Evolutionary conservation across 1,139 yeast genomes (phyloP), one percentile per base, ranked within the genome.

Genomic region (Pichia sp.): DNA sequence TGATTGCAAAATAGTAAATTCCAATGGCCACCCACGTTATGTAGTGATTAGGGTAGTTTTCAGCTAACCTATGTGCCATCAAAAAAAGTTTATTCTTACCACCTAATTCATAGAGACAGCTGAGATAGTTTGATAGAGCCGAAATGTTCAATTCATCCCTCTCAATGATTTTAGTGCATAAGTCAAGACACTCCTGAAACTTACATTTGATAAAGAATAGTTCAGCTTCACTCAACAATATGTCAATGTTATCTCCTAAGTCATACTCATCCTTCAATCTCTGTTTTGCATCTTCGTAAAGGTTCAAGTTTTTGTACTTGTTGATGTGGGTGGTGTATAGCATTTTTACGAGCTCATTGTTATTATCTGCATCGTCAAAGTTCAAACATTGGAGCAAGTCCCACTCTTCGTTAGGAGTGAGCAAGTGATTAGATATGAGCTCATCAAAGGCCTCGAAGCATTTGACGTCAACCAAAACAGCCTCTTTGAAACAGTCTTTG

Each of bases 1-100:
- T 79, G 10, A 87, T 83, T 3, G 91, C 76, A 59, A 91, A 73
- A 66, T 95, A 93, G 68, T 95, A 93, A 1, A 88, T 83, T 1
- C 96, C 99, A 26, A 93, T 90, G 0, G 97, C 89, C 53, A 89
- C 76, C 97, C 97, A 93, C 0, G 98, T 85, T 52, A 87, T 81
- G 3, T 96, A 84, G 60, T 82, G 83, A 43, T 83, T 82, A 0
- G 99, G 96, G 58, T 87, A 87, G 54, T 79, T 77, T 58, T 89
- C 96, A 0, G 96, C 96, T 55, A 93, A 72, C 60, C 86, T 89
- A 65, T 93, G 98, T 0, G 97, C 86, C 46, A 86, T 72, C 36
- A 87, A 70, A 63, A 89, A 93, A 30, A 95, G 72, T 66, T 86
- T 87, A 67, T 90, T 90, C 58, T 83, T 83, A 0, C 87, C 89